Percentiles rank a stretch among this genome's conserved stretches.
These are phyloP conservation scores for Blastobotrys arbuscula DNA, from an alignment of 1,139 yeast species.

Conservation along the genomic window DNA sequence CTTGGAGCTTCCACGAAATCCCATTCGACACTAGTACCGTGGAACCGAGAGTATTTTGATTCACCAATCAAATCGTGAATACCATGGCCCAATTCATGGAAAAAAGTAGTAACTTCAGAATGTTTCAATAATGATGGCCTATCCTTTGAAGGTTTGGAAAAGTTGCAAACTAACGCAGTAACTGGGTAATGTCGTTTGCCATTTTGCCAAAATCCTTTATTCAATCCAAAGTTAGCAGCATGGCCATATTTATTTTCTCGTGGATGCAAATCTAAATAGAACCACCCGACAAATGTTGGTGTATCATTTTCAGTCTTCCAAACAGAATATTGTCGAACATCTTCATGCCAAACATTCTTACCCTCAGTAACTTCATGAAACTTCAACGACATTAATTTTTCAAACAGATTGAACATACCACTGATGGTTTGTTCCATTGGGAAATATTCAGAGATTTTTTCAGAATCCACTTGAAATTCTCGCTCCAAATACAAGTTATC, in stretches of 20 bases:
- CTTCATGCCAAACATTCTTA: slow-evolving; percentile 60
- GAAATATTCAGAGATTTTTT: slow-evolving; percentile 69
- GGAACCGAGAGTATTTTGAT: slow-evolving; percentile 60
- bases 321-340: slow-evolving; percentile 69
- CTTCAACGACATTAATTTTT: slow-evolving; percentile 58
- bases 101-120: slow-evolving; percentile 72
- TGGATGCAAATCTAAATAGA: slow-evolving; percentile 78
- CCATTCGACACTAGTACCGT: slow-evolving; percentile 71
- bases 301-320: slow-evolving; percentile 51
- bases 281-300: slow-evolving; percentile 69
- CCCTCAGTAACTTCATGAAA: slow-evolving; percentile 47
- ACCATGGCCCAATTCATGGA: slow-evolving; percentile 90
- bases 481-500: slow-evolving; percentile 58
- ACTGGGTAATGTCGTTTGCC: slow-evolving; percentile 56
- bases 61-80: slow-evolving; percentile 70
- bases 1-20: slow-evolving; percentile 91
- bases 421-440: slow-evolving; percentile 63
- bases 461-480: slow-evolving; percentile 65
- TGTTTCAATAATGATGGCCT: slow-evolving; percentile 77
- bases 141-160: slow-evolving; percentile 64
- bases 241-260: slow-evolving; percentile 83
- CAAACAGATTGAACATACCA: slow-evolving; percentile 67
- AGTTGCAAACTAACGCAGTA: slow-evolving; percentile 78
- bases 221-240: slow-evolving; percentile 74
- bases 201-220: slow-evolving; percentile 52